Conservation (phyloP, 2,329 filamentous ascomycete genomes). For the Apiospora arundinis region DNA sequence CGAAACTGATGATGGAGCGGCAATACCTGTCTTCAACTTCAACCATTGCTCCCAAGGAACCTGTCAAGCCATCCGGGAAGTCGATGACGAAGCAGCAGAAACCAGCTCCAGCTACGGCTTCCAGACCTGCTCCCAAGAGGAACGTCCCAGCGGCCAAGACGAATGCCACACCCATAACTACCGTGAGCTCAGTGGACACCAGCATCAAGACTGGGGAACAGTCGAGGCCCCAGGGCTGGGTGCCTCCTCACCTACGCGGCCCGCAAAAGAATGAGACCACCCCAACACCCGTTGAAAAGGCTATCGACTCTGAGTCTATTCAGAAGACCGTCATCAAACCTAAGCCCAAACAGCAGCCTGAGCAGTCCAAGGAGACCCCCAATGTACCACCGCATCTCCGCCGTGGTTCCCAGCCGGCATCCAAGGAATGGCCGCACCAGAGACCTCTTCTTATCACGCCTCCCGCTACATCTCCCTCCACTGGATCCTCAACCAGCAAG, state of each 20-base stretch:
- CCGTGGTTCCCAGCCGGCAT: neutral
- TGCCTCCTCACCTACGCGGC: neutral
- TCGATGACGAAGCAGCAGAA: no score
- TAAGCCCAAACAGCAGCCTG: neutral
- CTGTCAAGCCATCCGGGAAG: no score
- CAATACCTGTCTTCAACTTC: neutral
- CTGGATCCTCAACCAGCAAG: neutral
- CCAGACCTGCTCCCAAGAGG: neutral
- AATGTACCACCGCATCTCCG: neutral
- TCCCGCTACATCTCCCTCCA: neutral
- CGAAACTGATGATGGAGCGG: neutral
- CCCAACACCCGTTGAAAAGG: no score
- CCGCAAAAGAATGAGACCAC: no score
- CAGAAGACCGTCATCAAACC: no score
- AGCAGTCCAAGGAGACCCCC: neutral
- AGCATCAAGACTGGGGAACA: neutral
- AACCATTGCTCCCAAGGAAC: neutral
- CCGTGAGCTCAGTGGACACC: neutral
- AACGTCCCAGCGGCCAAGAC: neutral
- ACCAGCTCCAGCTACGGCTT: neutral
- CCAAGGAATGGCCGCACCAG: neutral
- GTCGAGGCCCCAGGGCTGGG: neutral
- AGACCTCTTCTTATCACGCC: neutral
- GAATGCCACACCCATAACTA: neutral
- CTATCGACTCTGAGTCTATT: no score